Percentiles rank a stretch among this genome's conserved stretches.
Evolutionary conservation across 2,329 filamentous ascomycete species (phyloP).

Genomic region (Zymoseptoria tritici): DNA sequence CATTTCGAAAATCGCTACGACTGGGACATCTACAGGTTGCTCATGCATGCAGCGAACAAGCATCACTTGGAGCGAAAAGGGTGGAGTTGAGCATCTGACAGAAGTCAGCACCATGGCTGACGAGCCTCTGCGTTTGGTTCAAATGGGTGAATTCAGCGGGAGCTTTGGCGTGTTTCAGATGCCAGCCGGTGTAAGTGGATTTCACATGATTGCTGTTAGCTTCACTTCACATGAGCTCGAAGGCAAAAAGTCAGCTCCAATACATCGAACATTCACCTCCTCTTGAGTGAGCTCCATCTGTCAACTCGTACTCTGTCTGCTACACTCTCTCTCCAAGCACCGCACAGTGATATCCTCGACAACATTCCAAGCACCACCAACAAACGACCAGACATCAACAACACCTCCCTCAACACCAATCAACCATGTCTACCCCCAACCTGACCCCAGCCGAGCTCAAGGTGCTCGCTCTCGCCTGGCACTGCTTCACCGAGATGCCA

Average conservation of each 20-base stretch:
- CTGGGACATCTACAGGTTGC: background rate
- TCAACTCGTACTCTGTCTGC: no score
- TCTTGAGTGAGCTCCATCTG: no score
- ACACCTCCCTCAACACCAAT: background rate
- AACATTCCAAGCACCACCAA: no score
- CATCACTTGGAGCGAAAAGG: background rate
- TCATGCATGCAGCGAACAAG: background rate
- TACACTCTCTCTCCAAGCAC: no score
- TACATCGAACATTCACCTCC: no score
- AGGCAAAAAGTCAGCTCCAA: no score
- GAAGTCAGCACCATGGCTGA: background rate
- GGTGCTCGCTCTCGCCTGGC: constrained; percentile 7
- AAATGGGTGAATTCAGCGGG: background rate
- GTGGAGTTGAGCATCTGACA: background rate
- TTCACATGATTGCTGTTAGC: background rate
- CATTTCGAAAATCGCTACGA: background rate
- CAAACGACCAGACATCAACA: background rate
- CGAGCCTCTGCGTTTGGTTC: background rate
- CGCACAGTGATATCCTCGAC: no score
- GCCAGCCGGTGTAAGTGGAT: background rate
- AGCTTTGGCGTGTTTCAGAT: background rate
- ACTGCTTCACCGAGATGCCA: constrained; percentile 6
- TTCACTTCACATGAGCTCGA: no score
- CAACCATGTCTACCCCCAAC: background rate
- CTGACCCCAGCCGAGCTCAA: constrained; percentile 5